These are phyloP conservation scores for Saccharomyces hybrid DNA, from an alignment of 1,139 yeast genomes.

Conservation along the genomic window DNA sequence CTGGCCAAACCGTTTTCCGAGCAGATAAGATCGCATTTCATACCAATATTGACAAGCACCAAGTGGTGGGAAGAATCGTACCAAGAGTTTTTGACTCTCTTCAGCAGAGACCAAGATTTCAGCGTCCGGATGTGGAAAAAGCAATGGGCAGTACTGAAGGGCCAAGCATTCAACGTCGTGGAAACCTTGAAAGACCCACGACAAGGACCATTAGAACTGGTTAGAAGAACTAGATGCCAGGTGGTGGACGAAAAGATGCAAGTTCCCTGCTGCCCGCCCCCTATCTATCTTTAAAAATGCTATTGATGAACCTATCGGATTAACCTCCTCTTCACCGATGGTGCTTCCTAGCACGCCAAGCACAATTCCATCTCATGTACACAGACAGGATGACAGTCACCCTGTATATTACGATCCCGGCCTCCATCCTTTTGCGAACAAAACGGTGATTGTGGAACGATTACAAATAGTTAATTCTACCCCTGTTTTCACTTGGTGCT, in stretches of 20 bases:
- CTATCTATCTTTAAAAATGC: conserved; percentile 29
- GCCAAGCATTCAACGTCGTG: conserved; percentile 72
- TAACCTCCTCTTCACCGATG: conserved; percentile 5
- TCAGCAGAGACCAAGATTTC: conserved; percentile 53
- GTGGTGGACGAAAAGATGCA: conserved; percentile 59
- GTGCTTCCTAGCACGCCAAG: conserved; percentile 5
- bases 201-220: conserved; percentile 64
- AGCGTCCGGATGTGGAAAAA: conserved; percentile 59
- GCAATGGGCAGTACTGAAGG: conserved; percentile 66
- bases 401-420: not conserved
- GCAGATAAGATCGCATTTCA: conserved; percentile 49
- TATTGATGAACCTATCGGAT: conserved; percentile 29
- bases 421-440: conserved; percentile 16
- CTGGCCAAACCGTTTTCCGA: conserved; percentile 64
- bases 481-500: conserved; percentile 70
- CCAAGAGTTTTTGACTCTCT: conserved; percentile 40
- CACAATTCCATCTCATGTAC: not conserved
- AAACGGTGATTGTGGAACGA: conserved; percentile 53
- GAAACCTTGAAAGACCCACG: conserved; percentile 51
- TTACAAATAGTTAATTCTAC: conserved; percentile 50
- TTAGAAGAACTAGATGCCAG: conserved; percentile 49
- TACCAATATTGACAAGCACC: conserved; percentile 52
- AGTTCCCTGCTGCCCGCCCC: conserved; percentile 40
- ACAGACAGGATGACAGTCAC: not conserved
- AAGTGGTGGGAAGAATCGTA: conserved; percentile 68